Evolutionary conservation across 352 stramenopile species (phyloP), one percentile per base, ranked within the genome.

Genomic region (Phytophthora sp.): DNA sequence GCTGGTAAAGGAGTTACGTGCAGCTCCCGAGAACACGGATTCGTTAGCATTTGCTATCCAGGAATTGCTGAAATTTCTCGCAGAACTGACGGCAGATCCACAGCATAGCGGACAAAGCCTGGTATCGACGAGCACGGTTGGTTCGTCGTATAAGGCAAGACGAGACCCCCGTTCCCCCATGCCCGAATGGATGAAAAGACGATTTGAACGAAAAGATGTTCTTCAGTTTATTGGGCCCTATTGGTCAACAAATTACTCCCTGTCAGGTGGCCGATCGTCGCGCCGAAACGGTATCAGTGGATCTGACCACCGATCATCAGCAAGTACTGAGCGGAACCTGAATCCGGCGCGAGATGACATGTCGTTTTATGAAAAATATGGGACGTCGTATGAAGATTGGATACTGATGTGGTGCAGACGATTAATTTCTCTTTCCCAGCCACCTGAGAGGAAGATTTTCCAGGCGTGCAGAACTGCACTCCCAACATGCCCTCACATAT

Each of bases 221-320:
- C 66, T 96, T 35, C 84, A 97, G 63, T 90, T 95, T 57, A 79
- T 97, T 7, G 86, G 93, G 44, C 90, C 89, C 9, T 97, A 96
- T 52, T 97, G 89, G 90, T 90, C 84, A 38, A 95, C 89, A 24
- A 89, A 92, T 35, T 97, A 97, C 62, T 67, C 62, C 2, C 33
- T 93, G 11, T 68, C 49, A 41, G 66, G 55, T 27, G 42, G 61
- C 62, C 59, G 57, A 33, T 71, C 66, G 35, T 71, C 67, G 11
- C 57, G 61, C 2, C 41, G 42, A 16, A 54, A 55, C 15, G 68
- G 29, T 13, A 57, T 21, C 11, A 61, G 29, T 51, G 51, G 41
- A 20, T 57, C 57, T 24, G 59, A 66, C 12, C 55, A 51, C 7
- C 56, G 57, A 26, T 59, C 51, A 26, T 59, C 42, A 38, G 64